Evolutionary conservation across 306 rosid genomes (phyloP).

Genomic region (Mucuna pruriens): DNA sequence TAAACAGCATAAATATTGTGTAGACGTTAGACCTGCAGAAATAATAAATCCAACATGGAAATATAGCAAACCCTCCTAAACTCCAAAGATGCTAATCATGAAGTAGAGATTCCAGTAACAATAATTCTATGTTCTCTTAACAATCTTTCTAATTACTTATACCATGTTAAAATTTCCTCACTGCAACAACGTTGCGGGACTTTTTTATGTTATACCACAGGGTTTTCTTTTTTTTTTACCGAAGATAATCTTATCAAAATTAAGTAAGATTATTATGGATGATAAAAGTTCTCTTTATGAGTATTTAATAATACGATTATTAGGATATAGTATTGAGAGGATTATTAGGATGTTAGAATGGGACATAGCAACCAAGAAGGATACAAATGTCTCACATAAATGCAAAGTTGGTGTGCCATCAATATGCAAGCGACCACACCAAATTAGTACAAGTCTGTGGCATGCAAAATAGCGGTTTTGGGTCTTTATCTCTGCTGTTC

Average conservation of each 20-base stretch:
- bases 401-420: constrained; percentile 38
- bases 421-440: constrained; percentile 43
- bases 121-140: background rate
- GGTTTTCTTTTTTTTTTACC: too few relatives aligned
- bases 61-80: background rate
- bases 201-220: too few relatives aligned
- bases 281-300: too few relatives aligned
- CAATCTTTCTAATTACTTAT: background rate
- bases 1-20: background rate
- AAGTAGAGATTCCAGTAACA: too few relatives aligned
- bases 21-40: background rate
- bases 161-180: background rate
- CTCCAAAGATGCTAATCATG: background rate
- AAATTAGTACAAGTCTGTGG: constrained; percentile 20
- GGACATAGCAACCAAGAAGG: background rate
- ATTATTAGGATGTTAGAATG: background rate
- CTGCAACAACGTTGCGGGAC: too few relatives aligned
- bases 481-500: constrained; percentile 28
- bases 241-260: too few relatives aligned
- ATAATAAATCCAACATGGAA: background rate
- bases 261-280: too few relatives aligned
- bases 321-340: background rate
- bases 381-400: constrained; percentile 29
- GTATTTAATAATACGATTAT: too few relatives aligned
- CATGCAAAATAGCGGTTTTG: constrained; percentile 31